Evolutionary conservation across 495 filamentous ascomycete genomes (phyloP), one percentile per base, ranked within the genome.

Genomic region (Penicillium soppii): DNA sequence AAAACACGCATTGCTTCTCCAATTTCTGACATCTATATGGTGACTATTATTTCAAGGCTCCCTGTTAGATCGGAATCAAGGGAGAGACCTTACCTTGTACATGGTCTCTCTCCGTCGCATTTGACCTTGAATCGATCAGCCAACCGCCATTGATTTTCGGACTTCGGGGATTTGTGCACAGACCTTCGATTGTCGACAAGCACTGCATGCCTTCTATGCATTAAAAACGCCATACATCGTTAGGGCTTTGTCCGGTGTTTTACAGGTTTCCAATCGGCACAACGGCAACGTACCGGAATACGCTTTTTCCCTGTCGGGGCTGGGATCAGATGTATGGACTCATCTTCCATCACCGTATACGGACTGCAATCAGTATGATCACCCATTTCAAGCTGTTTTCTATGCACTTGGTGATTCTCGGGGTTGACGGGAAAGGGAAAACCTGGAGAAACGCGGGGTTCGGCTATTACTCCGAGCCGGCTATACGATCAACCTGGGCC

Each of bases 61-160:
- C 7, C n/a, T 43, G 4, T 20, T 40, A 12, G 7, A 20, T 17
- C 12, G 27, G 17, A 1, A 32, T 36, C 15, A 8, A 37, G 22
- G 21, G 3, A 25, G 36, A n/a, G 8, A 13, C 17, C 44, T 46
- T 50, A 65, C 70, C 70, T 67, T 32, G 67, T 62, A 53, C 70
- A 73, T 12, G 70, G 70, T 20, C 62, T 53, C 39, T 68, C 63
- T n/a, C 63, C 68, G 51, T 73, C 70, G 45, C 70, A 73, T 64
- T 58, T 63, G 13, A 73, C 64, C 70, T 73, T 33, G 8, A 41
- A 1, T 19, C 15, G n/a, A 41, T 61, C 21, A 55, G 21, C 33
- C 22, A 29, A 42, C n/a, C 19, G 9, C 25, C 15, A 10, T 17
- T 9, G 19, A 44, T 19, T 12, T 15, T 5, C 12, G 21, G 25